Conservation (phyloP, 768 basidiomycete genomes). For the Hygrocybe coccinea region DNA sequence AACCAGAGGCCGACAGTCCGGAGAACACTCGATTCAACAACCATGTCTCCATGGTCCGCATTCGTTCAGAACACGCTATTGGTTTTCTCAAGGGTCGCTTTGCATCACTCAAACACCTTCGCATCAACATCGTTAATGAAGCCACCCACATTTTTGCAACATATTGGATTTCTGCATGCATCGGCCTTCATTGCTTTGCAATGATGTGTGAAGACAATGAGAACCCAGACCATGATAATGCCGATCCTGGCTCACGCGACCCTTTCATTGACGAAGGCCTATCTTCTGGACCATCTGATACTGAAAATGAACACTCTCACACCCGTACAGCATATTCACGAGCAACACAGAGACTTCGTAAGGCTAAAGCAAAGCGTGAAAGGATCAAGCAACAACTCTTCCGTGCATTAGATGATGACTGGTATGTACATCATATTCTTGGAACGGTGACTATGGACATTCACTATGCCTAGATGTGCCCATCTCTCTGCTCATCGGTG, state of each 20-base stretch:
- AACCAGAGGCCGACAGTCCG: conserved; percentile 19
- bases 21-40: conserved; percentile 32
- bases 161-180: conserved; percentile 29
- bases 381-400: not conserved
- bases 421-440: not conserved
- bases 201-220: conserved; percentile 27
- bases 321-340: not conserved
- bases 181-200: conserved; percentile 29
- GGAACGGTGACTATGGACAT: not conserved
- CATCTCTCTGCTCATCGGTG: not conserved
- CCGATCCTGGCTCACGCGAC: conserved; percentile 10
- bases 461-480: not conserved
- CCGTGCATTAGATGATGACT: not conserved
- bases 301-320: not conserved
- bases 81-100: conserved; percentile 40
- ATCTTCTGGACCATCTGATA: conserved; percentile 5
- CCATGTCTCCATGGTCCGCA: conserved; percentile 31
- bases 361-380: not conserved
- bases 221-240: conserved; percentile 5
- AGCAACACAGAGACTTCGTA: not conserved
- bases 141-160: conserved; percentile 25
- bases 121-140: conserved; percentile 22
- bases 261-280: conserved; percentile 25
- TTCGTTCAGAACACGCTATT: conserved; percentile 38
- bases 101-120: conserved; percentile 30